Base-by-base conservation (phyloP, 371 early-diverging fungal species). In the Rhizopus microsporus region DNA sequence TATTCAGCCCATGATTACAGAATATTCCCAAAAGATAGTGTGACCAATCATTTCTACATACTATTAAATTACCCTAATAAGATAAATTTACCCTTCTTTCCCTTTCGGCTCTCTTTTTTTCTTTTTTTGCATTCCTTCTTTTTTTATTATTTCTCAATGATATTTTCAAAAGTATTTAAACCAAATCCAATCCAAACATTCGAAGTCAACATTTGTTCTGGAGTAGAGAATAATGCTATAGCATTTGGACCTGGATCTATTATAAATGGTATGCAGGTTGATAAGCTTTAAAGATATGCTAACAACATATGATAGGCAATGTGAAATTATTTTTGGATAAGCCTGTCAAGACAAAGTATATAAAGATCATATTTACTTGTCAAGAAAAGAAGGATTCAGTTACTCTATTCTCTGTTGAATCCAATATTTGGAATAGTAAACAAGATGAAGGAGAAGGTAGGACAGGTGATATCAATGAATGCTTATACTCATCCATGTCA, bases 171-270 rank as follows among this genome's bases (percentile, higher is more conserved):
- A 38, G 60, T 60, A 17, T 51, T 63, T 38, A 68, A 59, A 49
- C 50, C 63, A 9, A 64, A 55, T 38, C 58, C 62, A 30, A 63
- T 75, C 6, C 62, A 56, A 23, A 59, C 56, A 15, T 68, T 75
- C 43, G 59, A 67, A 17, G 48, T 75, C 13, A 53, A 49, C 16
- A 47, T 75, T 5, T 62, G 51, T 8, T 67, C 70, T 7, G 66
- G 68, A 12, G 54, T 44, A n/a, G 53, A 68, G 17, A 52, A 57
- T 5, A 57, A 58, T 32, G 30, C 55, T 9, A 58, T 74, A 10
- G 78, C 78, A 9, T 77, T 74, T 63, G 78, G 78, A 2, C 74
- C 78, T 38, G 78, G 68, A 48, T 74, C 78, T 2, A 59, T 72
- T 12, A 48, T 77, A 3, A 77, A 74, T 54, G 78, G 78, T 77